phyloP scores from a whole-genome alignment of 1,284 basidiomycete species.

The Pyrrhoderma noxium region DNA sequence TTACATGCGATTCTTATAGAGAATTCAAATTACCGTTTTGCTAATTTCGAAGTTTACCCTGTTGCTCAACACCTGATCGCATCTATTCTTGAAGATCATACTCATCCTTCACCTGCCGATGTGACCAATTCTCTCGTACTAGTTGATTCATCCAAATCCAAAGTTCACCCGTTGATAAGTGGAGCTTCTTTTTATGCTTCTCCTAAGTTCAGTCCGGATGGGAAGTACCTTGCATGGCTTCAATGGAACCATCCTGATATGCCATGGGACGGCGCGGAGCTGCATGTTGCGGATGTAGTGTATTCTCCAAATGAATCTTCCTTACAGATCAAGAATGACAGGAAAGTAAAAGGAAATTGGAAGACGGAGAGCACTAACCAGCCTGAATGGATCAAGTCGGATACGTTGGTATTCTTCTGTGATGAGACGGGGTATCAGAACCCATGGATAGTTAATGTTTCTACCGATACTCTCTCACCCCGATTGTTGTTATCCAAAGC shows the following conservation, averaged over 20 bases:
- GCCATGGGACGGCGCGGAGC: constrained; percentile 71
- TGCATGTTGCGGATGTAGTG: constrained; percentile 44
- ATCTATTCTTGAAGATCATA: constrained; percentile 59
- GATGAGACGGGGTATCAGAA: constrained; percentile 68
- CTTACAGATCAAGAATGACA: constrained; percentile 25
- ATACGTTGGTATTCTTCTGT: constrained; percentile 57
- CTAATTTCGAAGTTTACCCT: constrained; percentile 44
- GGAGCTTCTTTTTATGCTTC: constrained; percentile 63
- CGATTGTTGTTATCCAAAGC: constrained; percentile 39
- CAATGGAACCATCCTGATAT: constrained; percentile 76
- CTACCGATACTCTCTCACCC: constrained; percentile 20
- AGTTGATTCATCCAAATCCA: constrained; percentile 40
- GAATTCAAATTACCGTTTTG: constrained; percentile 49
- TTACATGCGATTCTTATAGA: no score
- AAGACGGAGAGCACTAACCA: constrained; percentile 43
- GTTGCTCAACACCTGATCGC: constrained; percentile 8
- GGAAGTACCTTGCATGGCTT: constrained; percentile 57
- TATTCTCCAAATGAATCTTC: not conserved
- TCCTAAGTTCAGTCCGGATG: constrained; percentile 63
- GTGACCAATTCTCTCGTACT: constrained; percentile 53
- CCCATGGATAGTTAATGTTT: constrained; percentile 41
- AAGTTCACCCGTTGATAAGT: constrained; percentile 36
- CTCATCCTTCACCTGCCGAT: constrained; percentile 44
- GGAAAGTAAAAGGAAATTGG: constrained; percentile 41
- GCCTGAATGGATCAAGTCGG: constrained; percentile 52